A percentile compares a stretch with the other conserved stretches of the same genome.
Evolutionary conservation across 768 basidiomycete genomes (phyloP).

Genomic region (Auriscalpium vulgare): DNA sequence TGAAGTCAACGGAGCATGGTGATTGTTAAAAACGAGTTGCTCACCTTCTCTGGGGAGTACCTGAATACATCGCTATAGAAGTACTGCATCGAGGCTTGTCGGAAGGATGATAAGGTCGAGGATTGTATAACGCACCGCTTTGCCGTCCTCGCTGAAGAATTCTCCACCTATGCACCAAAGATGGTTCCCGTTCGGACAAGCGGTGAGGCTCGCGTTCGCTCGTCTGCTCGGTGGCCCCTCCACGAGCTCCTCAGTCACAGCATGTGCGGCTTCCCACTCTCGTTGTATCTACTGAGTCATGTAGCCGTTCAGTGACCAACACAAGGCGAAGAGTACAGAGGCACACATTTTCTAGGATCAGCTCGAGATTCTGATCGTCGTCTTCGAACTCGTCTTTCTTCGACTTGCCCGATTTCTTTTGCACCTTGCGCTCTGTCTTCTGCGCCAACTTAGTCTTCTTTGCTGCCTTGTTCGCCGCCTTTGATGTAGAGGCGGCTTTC

Average conservation of each 20-base stretch:
- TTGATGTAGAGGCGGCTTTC: conserved; percentile 24
- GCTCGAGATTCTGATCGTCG: conserved; percentile 76
- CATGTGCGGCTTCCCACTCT: conserved; percentile 79
- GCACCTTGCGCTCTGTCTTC: conserved; percentile 64
- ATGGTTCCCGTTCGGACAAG: conserved; percentile 75
- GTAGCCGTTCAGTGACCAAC: neutral
- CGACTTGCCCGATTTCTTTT: conserved; percentile 45
- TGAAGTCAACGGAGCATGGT: too few species aligned
- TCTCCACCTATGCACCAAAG: conserved; percentile 84
- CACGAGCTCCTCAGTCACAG: conserved; percentile 78
- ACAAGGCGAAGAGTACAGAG: neutral
- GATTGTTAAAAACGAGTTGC: neutral
- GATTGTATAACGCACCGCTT: conserved; percentile 44
- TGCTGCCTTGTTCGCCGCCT: conserved; percentile 42
- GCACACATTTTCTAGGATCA: conserved; percentile 69
- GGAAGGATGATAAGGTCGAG: neutral
- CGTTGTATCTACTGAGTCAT: conserved; percentile 53
- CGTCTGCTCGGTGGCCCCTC: conserved; percentile 77
- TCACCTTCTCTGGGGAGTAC: conserved; percentile 75
- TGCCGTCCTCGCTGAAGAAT: conserved; percentile 81
- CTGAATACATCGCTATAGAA: conserved; percentile 87
- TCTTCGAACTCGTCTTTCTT: conserved; percentile 48
- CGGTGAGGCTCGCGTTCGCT: conserved; percentile 75
- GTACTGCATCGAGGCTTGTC: conserved; percentile 34
- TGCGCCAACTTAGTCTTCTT: conserved; percentile 62